A percentile compares a stretch with the other conserved stretches of the same genome.
Evolutionary conservation across 2,329 filamentous ascomycete genomes (phyloP).

Genomic region (Pseudogymnoascus sp.): DNA sequence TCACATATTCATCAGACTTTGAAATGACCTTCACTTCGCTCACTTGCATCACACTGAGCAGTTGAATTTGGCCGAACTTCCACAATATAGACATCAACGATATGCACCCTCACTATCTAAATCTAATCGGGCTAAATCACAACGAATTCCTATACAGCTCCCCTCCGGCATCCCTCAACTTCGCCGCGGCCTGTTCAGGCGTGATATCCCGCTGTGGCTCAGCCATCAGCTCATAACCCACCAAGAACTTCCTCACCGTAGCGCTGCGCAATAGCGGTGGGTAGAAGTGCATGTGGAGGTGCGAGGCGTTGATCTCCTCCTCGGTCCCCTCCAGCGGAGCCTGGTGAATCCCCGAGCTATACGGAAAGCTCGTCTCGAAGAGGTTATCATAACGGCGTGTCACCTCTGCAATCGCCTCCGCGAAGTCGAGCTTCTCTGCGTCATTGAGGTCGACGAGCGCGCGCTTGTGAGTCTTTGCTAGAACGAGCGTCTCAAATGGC

Average conservation of each 20-base stretch:
- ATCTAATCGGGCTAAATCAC: neutral
- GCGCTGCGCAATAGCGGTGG: conserved; percentile 87
- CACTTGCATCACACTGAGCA: neutral
- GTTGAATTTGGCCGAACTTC: neutral
- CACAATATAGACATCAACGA: neutral
- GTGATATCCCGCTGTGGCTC: conserved; percentile 99
- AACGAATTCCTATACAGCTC: conserved; percentile 70
- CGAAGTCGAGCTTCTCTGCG: conserved; percentile 65
- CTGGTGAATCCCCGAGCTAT: conserved; percentile 95
- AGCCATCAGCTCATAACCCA: conserved; percentile 93
- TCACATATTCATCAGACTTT: neutral
- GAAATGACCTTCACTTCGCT: neutral
- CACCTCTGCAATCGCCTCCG: conserved; percentile 80
- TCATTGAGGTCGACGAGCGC: conserved; percentile 75
- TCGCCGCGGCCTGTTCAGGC: conserved; percentile 83
- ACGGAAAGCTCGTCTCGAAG: conserved; percentile 94
- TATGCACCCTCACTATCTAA: neutral
- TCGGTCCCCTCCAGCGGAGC: conserved; percentile 75
- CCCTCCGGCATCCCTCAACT: conserved; percentile 69
- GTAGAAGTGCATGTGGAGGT: conserved; percentile 97
- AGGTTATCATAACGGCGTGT: conserved; percentile 92
- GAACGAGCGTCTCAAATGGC: conserved; percentile 92
- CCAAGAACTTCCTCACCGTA: conserved; percentile 91
- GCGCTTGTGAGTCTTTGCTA: conserved; percentile 77
- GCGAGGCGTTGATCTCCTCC: conserved; percentile 80